Percentiles rank a stretch among this genome's conserved stretches.
These are phyloP conservation scores for Arxiozyma heterogenica DNA, from an alignment of 1,139 yeast species.

Conservation along the genomic window DNA sequence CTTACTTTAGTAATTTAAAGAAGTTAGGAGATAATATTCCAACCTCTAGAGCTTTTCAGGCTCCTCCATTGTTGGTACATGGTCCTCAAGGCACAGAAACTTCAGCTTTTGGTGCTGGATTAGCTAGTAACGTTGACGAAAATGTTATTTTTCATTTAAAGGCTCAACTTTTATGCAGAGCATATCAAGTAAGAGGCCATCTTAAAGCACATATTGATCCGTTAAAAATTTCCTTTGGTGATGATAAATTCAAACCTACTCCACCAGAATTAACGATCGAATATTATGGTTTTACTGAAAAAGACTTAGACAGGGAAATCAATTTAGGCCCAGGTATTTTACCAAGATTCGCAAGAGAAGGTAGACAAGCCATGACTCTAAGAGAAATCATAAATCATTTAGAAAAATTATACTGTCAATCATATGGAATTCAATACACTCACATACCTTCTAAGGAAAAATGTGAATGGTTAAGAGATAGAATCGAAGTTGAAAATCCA, in stretches of 20 bases:
- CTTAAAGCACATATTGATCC: conserved; percentile 94
- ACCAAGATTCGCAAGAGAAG: conserved; percentile 75
- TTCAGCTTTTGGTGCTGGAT: conserved; percentile 41
- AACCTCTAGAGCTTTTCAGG: conserved; percentile 67
- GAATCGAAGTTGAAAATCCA: conserved; percentile 88
- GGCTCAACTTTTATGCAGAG: conserved; percentile 92
- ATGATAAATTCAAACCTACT: conserved; percentile 39
- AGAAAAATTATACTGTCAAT: conserved; percentile 77
- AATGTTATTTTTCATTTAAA: conserved; percentile 85
- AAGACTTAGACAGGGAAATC: conserved; percentile 74
- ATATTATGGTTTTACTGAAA: conserved; percentile 81
- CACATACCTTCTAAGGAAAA: conserved; percentile 93
- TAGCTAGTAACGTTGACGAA: conserved; percentile 36
- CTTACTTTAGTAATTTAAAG: conserved; percentile 87
- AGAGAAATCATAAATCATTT: conserved; percentile 70
- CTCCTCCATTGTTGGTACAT: conserved; percentile 79
- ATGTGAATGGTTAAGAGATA: conserved; percentile 97
- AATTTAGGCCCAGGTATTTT: conserved; percentile 95
- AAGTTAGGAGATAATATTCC: conserved; percentile 46
- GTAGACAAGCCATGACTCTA: conserved; percentile 57
- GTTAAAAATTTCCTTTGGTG: conserved; percentile 78
- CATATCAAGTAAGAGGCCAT: conserved; percentile 98
- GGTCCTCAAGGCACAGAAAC: conserved; percentile 54
- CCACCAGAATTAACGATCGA: conserved; percentile 89
- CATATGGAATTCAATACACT: conserved; percentile 90